phyloP scores from a whole-genome alignment of 768 basidiomycete genomes.

The Exsudoporus frostii region DNA sequence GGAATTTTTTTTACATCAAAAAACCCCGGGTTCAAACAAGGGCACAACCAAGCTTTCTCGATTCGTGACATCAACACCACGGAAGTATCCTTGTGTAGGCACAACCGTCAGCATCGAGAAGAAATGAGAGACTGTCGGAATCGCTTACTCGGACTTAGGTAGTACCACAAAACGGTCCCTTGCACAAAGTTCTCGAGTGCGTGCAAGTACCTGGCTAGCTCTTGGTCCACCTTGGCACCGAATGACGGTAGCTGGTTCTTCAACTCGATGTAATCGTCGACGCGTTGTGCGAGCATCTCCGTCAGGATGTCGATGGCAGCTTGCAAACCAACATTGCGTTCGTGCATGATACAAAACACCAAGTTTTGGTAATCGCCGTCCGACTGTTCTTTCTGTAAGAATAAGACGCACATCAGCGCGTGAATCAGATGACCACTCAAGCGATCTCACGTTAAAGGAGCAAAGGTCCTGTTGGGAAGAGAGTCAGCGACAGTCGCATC shows the following conservation, averaged over 20 bases:
- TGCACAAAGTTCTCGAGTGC: slow-evolving; percentile 39
- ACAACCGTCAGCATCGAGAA: slow-evolving; percentile 11
- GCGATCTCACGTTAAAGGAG: slow-evolving; percentile 29
- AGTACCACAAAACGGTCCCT: slow-evolving; percentile 40
- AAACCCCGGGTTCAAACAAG: slow-evolving; percentile 26
- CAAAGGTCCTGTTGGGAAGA: slow-evolving; percentile 24
- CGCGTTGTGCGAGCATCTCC: slow-evolving; percentile 35
- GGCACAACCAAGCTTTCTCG: slow-evolving; percentile 29
- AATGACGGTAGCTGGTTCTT: slow-evolving; percentile 36
- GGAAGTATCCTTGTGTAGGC: slow-evolving; percentile 30
- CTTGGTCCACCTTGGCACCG: slow-evolving; percentile 33
- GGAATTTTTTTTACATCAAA: slow-evolving; percentile 13
- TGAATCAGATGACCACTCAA: slow-evolving; percentile 4
- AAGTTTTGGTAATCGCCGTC: slow-evolving; percentile 41
- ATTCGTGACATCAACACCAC: slow-evolving; percentile 32
- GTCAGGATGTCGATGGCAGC: slow-evolving; percentile 36
- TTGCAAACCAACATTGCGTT: slow-evolving; percentile 32
- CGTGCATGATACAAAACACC: slow-evolving; percentile 39
- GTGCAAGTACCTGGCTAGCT: slow-evolving; percentile 31
- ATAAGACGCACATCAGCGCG: slow-evolving; percentile 3
- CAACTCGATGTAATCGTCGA: slow-evolving; percentile 32
- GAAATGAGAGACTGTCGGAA: background rate
- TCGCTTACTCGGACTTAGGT: slow-evolving; percentile 36
- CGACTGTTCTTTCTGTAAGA: slow-evolving; percentile 36
- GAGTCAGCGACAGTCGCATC: slow-evolving; percentile 11